Percentiles rank a stretch among this genome's conserved stretches.
Evolutionary conservation across 306 rosid species (phyloP).

Genomic region (Sphenostylis stenocarpa): DNA sequence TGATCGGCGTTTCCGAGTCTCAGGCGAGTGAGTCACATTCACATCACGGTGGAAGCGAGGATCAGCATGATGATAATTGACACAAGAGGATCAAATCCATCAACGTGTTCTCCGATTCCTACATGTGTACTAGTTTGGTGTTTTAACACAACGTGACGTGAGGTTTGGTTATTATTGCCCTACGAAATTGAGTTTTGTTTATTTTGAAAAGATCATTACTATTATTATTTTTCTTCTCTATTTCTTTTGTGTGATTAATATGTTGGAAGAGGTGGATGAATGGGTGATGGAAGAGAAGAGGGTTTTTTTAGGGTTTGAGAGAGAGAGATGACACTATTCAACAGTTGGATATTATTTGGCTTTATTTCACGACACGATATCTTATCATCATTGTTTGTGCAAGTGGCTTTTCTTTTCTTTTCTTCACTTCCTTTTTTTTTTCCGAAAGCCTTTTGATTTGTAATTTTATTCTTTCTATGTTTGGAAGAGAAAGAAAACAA

Average conservation of each 20-base stretch:
- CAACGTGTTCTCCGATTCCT: slow-evolving; percentile 32
- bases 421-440: slow-evolving; percentile 29
- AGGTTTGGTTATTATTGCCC: slow-evolving; percentile 66
- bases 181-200: slow-evolving; percentile 47
- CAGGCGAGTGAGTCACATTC: slow-evolving; percentile 73
- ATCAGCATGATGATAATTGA: slow-evolving; percentile 47
- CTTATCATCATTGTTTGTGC: slow-evolving; percentile 69
- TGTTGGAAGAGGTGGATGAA: slow-evolving; percentile 34
- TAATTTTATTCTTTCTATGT: slow-evolving; percentile 36
- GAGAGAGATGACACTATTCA: slow-evolving; percentile 47
- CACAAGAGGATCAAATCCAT: slow-evolving; percentile 22
- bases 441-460: slow-evolving; percentile 28
- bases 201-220: slow-evolving; percentile 14
- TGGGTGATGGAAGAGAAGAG: background rate
- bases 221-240: background rate
- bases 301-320: slow-evolving; percentile 56
- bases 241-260: slow-evolving; percentile 62
- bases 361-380: slow-evolving; percentile 54
- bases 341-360: slow-evolving; percentile 42
- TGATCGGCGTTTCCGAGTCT: slow-evolving; percentile 52
- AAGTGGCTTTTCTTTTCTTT: slow-evolving; percentile 50
- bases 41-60: slow-evolving; percentile 55
- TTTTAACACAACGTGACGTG: slow-evolving; percentile 60
- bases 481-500: slow-evolving; percentile 36
- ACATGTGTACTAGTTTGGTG: slow-evolving; percentile 61